These are phyloP conservation scores for Rhodotorula paludigena DNA, from an alignment of 768 basidiomycete species.

Conservation along the genomic window DNA sequence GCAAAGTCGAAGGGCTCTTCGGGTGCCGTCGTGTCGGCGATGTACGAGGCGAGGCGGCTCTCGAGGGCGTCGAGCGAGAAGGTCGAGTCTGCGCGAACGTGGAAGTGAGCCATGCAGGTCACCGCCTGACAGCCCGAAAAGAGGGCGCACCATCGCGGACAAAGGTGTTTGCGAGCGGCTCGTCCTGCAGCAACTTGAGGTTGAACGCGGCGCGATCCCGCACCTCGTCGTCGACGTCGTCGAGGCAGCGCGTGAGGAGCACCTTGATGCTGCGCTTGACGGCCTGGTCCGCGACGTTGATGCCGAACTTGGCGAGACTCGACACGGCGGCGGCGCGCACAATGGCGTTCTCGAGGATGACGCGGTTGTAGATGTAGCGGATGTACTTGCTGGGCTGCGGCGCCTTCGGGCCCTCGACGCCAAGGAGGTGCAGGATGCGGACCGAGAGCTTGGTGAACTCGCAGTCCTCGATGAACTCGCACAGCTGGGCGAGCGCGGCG, in stretches of 20 bases:
- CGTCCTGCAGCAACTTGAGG: constrained; percentile 73
- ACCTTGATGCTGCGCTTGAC: constrained; percentile 82
- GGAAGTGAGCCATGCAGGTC: not conserved
- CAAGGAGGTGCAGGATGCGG: constrained; percentile 88
- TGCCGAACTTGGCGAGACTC: constrained; percentile 92
- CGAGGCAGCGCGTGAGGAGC: constrained; percentile 80
- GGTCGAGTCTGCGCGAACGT: constrained; percentile 66
- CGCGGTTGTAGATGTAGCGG: constrained; percentile 98
- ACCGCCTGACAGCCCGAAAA: not conserved
- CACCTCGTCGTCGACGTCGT: constrained; percentile 98
- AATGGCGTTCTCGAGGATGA: constrained; percentile 95
- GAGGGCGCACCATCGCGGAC: constrained; percentile 74
- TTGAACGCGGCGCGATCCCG: constrained; percentile 95
- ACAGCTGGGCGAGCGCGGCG: constrained; percentile 92
- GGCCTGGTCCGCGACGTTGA: constrained; percentile 70
- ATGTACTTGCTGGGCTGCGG: constrained; percentile 98
- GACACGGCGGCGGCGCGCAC: constrained; percentile 94
- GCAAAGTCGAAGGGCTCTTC: constrained; percentile 75
- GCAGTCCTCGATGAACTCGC: constrained; percentile 99
- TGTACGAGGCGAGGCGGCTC: constrained; percentile 84
- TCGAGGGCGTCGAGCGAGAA: constrained; percentile 87
- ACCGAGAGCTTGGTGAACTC: constrained; percentile 99
- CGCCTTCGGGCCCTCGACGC: constrained; percentile 90
- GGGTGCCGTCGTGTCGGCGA: constrained; percentile 70
- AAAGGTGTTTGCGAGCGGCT: constrained; percentile 73